phyloP scores from a whole-genome alignment of 139 green algal species.

The Chlorella sp. region DNA sequence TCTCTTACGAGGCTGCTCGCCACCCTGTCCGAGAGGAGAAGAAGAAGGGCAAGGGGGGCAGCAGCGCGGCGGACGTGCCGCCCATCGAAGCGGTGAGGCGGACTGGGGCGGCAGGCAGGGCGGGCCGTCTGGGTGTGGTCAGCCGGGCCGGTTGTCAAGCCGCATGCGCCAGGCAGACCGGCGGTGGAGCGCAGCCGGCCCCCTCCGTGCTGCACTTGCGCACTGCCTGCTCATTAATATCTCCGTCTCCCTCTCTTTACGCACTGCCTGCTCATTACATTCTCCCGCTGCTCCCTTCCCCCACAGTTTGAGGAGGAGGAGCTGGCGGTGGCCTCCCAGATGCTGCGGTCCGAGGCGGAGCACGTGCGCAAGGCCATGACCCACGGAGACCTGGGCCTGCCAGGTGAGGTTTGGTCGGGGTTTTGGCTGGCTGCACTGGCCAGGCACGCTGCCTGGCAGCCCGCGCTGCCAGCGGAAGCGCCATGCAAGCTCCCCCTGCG shows the following conservation, averaged over 20 bases:
- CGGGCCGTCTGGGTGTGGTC: background rate
- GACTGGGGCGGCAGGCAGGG: too few species aligned
- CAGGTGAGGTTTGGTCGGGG: background rate
- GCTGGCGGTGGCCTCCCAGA: constrained; percentile 35
- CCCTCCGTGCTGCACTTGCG: too few species aligned
- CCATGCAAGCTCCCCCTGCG: too few species aligned
- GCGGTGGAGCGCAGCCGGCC: too few species aligned
- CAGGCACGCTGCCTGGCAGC: background rate
- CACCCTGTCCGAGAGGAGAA: constrained; percentile 62
- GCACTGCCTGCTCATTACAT: background rate
- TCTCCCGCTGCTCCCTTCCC: background rate
- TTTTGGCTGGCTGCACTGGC: background rate
- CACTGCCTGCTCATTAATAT: background rate
- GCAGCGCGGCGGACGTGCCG: constrained; percentile 2
- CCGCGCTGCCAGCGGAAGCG: background rate
- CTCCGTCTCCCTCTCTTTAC: background rate
- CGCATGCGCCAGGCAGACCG: too few species aligned
- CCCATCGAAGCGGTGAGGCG: constrained; percentile 24
- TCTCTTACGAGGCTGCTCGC: constrained; percentile 73
- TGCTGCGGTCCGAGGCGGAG: constrained; percentile 62
- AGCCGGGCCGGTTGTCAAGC: background rate
- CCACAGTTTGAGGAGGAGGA: constrained; percentile 31
- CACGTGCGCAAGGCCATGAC: constrained; percentile 57
- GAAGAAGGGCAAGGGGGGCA: constrained; percentile 42
- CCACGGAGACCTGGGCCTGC: constrained; percentile 24